These are phyloP conservation scores for Auricularia cornea DNA, from an alignment of 768 basidiomycete genomes.

Conservation along the genomic window DNA sequence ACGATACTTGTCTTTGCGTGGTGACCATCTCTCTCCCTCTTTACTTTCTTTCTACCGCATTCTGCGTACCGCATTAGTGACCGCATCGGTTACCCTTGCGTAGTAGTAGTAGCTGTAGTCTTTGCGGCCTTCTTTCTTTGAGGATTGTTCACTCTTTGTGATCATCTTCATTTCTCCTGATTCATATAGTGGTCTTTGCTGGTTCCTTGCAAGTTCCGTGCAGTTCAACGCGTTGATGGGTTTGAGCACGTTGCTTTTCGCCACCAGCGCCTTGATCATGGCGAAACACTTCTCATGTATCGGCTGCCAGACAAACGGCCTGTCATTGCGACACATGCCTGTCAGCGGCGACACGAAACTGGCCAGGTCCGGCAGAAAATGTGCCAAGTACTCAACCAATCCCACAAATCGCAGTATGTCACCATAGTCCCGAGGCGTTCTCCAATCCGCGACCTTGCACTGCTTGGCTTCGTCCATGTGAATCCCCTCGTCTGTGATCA, in stretches of 20 bases:
- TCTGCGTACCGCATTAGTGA: too few relatives aligned
- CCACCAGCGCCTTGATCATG: constrained; percentile 10
- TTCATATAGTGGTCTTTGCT: too few relatives aligned
- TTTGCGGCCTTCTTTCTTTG: too few relatives aligned
- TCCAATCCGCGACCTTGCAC: constrained; percentile 24
- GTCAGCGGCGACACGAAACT: constrained; percentile 25
- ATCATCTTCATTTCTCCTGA: too few relatives aligned
- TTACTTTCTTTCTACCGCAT: too few relatives aligned
- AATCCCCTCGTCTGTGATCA: constrained; percentile 31
- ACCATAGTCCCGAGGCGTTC: constrained; percentile 22
- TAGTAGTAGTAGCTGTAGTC: too few relatives aligned
- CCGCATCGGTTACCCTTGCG: too few relatives aligned
- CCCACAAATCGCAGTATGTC: constrained; percentile 35
- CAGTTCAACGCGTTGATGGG: constrained; percentile 5
- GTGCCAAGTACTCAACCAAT: constrained; percentile 30
- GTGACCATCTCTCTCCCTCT: too few relatives aligned
- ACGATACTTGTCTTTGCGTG: too few relatives aligned
- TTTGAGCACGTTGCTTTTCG: background rate
- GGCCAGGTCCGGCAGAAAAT: constrained; percentile 29
- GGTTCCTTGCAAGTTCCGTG: too few relatives aligned
- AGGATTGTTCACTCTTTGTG: too few relatives aligned
- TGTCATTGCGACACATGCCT: constrained; percentile 19
- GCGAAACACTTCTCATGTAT: constrained; percentile 20
- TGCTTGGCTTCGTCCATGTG: constrained; percentile 32
- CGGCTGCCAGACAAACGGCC: constrained; percentile 20